phyloP scores from a whole-genome alignment of 495 filamentous ascomycete species.

The Penicillium paxilli region DNA sequence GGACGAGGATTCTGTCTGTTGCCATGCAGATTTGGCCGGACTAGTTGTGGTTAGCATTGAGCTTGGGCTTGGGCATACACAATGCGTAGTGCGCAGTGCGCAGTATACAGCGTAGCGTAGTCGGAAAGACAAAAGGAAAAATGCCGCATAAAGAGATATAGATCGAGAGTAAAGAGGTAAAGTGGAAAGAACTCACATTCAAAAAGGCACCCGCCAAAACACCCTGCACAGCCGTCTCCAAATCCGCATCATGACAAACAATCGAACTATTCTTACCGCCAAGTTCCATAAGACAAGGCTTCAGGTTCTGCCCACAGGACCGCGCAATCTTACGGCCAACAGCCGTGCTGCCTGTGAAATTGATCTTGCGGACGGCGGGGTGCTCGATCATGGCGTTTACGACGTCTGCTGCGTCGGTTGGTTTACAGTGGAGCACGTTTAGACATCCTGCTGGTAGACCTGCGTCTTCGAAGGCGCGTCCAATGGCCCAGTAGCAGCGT shows the following conservation, averaged over 20 bases:
- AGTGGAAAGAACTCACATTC: conserved; percentile 30
- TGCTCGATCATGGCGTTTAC: conserved; percentile 58
- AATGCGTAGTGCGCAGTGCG: no score
- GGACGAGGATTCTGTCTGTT: conserved; percentile 82
- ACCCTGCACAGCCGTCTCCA: conserved; percentile 50
- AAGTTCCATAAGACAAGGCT: conserved; percentile 62
- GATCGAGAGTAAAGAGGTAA: no score
- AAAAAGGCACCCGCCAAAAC: conserved; percentile 53
- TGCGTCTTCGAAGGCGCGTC: conserved; percentile 67
- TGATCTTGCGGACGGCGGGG: conserved; percentile 58
- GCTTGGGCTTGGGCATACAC: no score
- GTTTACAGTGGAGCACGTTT: conserved; percentile 53
- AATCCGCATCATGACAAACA: conserved; percentile 57
- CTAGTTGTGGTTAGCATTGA: no score
- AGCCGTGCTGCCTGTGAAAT: conserved; percentile 60
- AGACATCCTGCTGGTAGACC: conserved; percentile 61
- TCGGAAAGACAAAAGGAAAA: no score
- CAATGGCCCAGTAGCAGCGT: conserved; percentile 69
- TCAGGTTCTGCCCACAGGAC: conserved; percentile 52
- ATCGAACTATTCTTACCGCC: conserved; percentile 62
- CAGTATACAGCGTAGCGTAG: no score
- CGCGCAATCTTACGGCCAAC: conserved; percentile 58
- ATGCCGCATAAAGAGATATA: no score
- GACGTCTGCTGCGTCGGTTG: conserved; percentile 53
- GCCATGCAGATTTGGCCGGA: conserved; percentile 89